Evolutionary conservation across 1,284 basidiomycete genomes (phyloP), one percentile per base, ranked within the genome.

Genomic region (Phellinidium pouzarii): DNA sequence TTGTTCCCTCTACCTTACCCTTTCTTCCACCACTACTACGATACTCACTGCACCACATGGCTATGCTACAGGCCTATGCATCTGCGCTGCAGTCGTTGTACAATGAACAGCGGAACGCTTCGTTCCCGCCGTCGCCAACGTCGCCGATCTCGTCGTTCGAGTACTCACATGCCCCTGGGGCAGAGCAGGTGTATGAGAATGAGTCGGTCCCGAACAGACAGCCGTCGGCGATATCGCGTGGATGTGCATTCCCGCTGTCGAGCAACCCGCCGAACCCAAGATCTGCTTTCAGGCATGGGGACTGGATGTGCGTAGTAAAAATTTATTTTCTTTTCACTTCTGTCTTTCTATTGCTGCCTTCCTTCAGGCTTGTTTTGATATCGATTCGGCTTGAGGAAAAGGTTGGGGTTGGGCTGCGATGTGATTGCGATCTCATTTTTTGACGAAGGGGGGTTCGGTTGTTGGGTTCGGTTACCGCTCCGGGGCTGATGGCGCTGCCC

Each of bases 181-280:
- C 23, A 17, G 23, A 14, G 27, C 23, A 25, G 17, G 17, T 31
- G 17, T 22, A 20, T 22, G 37, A 38, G 34, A 22, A 20, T 36
- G 34, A 29, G 27, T 9, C 14, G 17, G 17, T 7, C 44, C 7
- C 17, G 19, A 7, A 26, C 46, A 6, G 29, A n/a, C 19, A 42
- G 36, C 23, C 29, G 19, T 14, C 31, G 31, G 31, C 31, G 9
- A 14, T 34, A 3, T 8, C 53, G 40, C 17, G 29, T 31, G n/a
- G 41, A 40, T 34, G 46, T 19, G 20, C 36, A 34, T 84, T 78
- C 59, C 73, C 77, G 6, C 71, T 88, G 49, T 87, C 84, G 4
- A 79, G 68, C 62, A 89, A 88, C 60, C 84, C 86, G 2, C 85
- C 86, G 2, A 87, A 85, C 62, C 80, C 84, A n/a, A 77, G 78